Evolutionary conservation across 768 basidiomycete species (phyloP), one percentile per base, ranked within the genome.

Genomic region (Cystofilobasidium bisporidii): DNA sequence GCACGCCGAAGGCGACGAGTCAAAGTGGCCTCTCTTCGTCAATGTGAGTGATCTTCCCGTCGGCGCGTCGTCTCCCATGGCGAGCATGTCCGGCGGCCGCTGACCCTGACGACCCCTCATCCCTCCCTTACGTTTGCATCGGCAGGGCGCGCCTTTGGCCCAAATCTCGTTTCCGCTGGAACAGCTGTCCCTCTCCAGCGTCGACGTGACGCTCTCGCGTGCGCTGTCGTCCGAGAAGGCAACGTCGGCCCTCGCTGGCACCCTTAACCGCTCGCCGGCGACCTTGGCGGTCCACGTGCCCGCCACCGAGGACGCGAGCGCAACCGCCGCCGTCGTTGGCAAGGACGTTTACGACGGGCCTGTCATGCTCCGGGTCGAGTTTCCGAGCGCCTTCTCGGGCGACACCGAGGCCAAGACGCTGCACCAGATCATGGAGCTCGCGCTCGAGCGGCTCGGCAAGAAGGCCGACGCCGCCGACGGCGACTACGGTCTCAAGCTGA

Each of bases 361-460:
- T 6, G 53, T 56, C 53, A 11, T 2, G 3, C 6, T 56, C 18
- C 17, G n/a, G 28, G n/a, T 56, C 18, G 53, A 56, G 28, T 56
- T 56, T n/a, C 17, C 30, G 28, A 30, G 28, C 30, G 53, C 53
- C 28, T 56, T 56, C 15, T 56, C 53, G 15, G 53, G 53, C 30
- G 53, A 56, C 28, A 56, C 53, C 17, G 53, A 56, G 30, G 53
- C 53, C 30, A 9, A 28, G 53, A 56, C 53, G 53, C 30, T 56
- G 14, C 26, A 6, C 5, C 14, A 56, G 18, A 32, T 56, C 10
- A 30, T 56, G 8, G 15, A 30, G 28, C 53, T 30, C 30, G 53
- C 53, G 12, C 53, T 56, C 53, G 30, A 56, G 3, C 53, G 53
- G 20, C 53, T 28, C 30, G 53, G 53, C 53, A 32, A 32, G 14